Percentiles rank a stretch among this genome's conserved stretches.
Evolutionary conservation across 192 early-diverging fungal genomes (phyloP).

Genomic region (Pecoramyces ruminantium): DNA sequence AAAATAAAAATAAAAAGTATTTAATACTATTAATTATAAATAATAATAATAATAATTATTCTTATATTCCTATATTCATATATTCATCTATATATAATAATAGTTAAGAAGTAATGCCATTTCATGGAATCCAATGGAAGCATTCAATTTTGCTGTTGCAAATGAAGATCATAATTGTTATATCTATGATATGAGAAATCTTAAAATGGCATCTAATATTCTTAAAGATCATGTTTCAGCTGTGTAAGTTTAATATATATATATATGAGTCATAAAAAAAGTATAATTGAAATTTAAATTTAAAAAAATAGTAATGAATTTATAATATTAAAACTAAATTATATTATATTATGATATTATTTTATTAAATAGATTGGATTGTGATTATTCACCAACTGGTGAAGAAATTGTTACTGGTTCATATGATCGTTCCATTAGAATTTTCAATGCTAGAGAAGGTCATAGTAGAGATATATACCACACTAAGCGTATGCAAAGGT

Average conservation of each 20-base stretch:
- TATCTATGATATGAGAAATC: slow-evolving; percentile 93
- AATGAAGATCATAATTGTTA: slow-evolving; percentile 98
- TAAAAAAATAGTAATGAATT: neutral
- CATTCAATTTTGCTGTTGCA: slow-evolving; percentile 82
- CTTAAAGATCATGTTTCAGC: slow-evolving; percentile 95
- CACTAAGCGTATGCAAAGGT: slow-evolving; percentile 94
- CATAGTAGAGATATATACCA: slow-evolving; percentile 88
- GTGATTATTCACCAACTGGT: slow-evolving; percentile 96
- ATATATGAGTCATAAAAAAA: slow-evolving; percentile 2
- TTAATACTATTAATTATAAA: neutral
- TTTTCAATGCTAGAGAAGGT: slow-evolving; percentile 64
- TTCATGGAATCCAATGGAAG: slow-evolving; percentile 98
- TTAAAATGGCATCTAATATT: slow-evolving; percentile 69
- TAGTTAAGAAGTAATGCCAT: slow-evolving; percentile 85
- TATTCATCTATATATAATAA: neutral
- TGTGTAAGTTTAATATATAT: slow-evolving; percentile 36
- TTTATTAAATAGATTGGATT: slow-evolving; percentile 46
- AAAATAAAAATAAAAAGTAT: neutral
- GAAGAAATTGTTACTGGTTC: slow-evolving; percentile 86
- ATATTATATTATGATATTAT: no score
- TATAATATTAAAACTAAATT: no score
- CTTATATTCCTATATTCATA: neutral
- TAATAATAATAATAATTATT: neutral
- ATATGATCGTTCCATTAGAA: slow-evolving; percentile 85
- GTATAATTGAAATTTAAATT: neutral